These are phyloP conservation scores for Pestalotiopsis sp. DNA, from an alignment of 2,329 filamentous ascomycete species.

Conservation along the genomic window DNA sequence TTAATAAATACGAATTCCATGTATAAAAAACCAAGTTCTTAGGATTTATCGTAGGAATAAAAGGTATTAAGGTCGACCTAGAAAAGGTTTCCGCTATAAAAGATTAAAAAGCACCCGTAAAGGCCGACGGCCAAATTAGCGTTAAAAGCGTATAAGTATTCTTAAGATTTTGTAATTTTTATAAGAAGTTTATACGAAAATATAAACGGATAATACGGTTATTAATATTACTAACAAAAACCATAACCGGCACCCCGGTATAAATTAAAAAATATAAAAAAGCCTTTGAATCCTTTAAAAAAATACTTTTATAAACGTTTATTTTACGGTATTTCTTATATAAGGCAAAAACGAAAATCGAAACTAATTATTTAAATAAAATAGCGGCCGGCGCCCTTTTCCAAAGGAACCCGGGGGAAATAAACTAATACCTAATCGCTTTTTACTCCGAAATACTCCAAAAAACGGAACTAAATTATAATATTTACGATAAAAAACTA, in stretches of 20 bases:
- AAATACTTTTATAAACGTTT: neutral
- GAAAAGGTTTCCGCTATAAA: constrained; percentile 1
- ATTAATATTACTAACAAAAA: constrained; percentile 8
- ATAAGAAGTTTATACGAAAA: constrained; percentile 10
- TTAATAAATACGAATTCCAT: neutral
- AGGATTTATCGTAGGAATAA: neutral
- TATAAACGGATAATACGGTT: constrained; percentile 1
- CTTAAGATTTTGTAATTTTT: constrained; percentile 13
- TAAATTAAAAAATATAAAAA: neutral
- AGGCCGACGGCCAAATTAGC: neutral
- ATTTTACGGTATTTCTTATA: neutral
- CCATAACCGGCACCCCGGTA: neutral
- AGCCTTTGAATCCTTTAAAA: neutral
- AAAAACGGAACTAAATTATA: neutral
- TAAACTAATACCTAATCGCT: neutral
- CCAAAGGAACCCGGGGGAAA: neutral
- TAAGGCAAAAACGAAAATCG: neutral
- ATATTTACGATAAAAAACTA: neutral
- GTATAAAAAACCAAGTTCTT: neutral
- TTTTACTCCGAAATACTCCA: neutral
- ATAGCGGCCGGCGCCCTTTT: neutral
- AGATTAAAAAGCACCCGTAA: constrained; percentile 3
- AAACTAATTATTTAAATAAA: neutral
- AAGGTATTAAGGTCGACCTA: neutral
- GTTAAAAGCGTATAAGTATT: constrained; percentile 6